Base-by-base conservation (phyloP, 2,329 filamentous ascomycete genomes). In the Parasarocladium wereldwijsianum region DNA sequence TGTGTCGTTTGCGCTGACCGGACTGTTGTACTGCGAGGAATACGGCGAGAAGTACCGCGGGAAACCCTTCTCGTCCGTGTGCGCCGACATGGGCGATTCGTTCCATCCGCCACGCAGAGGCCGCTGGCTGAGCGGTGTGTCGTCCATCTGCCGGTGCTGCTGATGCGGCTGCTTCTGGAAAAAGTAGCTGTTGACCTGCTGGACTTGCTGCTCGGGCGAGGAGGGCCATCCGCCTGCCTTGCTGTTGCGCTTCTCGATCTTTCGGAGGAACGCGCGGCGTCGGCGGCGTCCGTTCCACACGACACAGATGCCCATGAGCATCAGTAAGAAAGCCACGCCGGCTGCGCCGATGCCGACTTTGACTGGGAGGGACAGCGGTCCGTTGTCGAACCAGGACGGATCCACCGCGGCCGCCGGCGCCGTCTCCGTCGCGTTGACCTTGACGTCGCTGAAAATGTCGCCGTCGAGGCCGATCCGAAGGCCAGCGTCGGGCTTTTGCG, bases 271-370 rank as follows among this genome's bases (percentile, higher is more conserved):
- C 1, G 60, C 57, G 13, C 62, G 58, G 29, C 71, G 58, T 9
- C 64, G 57, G 8, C 68, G 62, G 36, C 62, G 70, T 3, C 72
- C 72, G 21, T 60, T 62, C 45, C 62, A 63, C 12, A 77, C 55
- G 31, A 76, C 58, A 32, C 52, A 56, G 43, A 60, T 66, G 8
- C 71, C 71, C 7, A 53, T 38, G 2, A 64, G 9, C 6, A 52
- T 44, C 3, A 76, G 52, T 4, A 72, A 11, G 0, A 66, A 31
- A 6, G 59, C 52, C 0, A 75, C 38, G 0, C 54, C 60, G 5
- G 60, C 70, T 14, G 68, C 54, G 10, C 60, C 66, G 30, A 76
- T 66, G 36, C 70, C 72, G 1, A 73, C 67, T 32, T 70, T 67
- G 9, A 57, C 64, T 4, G 62, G 66, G 2, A 74, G 51, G 2